Percentiles rank a stretch among this genome's conserved stretches.
phyloP scores from a whole-genome alignment of 1,284 basidiomycete genomes.

The Entoloma clypeatum region DNA sequence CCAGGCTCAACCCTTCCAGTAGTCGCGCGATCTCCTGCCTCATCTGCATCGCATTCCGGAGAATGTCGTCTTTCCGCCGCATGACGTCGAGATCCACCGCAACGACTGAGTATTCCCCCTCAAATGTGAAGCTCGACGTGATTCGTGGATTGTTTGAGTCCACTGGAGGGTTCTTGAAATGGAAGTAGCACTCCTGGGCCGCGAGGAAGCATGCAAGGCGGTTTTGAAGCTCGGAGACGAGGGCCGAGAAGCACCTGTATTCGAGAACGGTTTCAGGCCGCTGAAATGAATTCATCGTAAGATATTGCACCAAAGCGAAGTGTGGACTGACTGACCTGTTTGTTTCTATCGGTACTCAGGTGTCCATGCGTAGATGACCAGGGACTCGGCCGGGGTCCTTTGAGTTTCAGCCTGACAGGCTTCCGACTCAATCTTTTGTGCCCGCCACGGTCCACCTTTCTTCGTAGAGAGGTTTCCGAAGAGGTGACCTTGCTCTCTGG shows the following conservation, averaged over 20 bases:
- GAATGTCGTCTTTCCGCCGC: conserved; percentile 26
- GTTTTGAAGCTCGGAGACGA: conserved; percentile 35
- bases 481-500: not conserved
- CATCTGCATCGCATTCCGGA: conserved; percentile 29
- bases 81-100: conserved; percentile 37
- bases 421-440: no score
- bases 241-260: conserved; percentile 34
- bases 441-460: no score
- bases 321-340: no score
- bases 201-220: conserved; percentile 38
- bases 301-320: no score
- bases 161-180: conserved; percentile 23
- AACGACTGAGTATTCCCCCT: conserved; percentile 53
- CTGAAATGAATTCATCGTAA: no score
- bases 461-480: no score
- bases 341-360: no score
- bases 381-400: no score
- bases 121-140: conserved; percentile 41
- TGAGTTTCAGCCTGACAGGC: no score
- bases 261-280: conserved; percentile 22
- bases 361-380: no score
- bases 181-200: conserved; percentile 38
- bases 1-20: conserved; percentile 35
- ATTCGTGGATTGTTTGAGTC: conserved; percentile 7
- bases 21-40: conserved; percentile 35